These are phyloP conservation scores for Xylaria sp. DNA, from an alignment of 2,329 filamentous ascomycete genomes.

Conservation along the genomic window DNA sequence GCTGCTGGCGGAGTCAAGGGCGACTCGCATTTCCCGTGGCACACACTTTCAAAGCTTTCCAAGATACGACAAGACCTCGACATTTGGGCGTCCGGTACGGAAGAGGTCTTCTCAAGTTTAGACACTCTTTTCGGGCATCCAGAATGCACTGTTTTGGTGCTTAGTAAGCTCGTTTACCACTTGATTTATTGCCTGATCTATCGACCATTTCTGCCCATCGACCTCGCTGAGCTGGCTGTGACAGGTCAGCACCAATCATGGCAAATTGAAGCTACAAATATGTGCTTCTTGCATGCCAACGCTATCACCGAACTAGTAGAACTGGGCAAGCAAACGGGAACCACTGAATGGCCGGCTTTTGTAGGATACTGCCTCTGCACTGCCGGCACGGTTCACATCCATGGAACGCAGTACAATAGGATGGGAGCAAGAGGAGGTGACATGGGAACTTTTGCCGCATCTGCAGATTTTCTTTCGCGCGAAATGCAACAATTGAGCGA, in stretches of 20 bases:
- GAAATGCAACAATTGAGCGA: constrained; percentile 85
- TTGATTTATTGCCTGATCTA: constrained; percentile 89
- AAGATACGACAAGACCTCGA: constrained; percentile 88
- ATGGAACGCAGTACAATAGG: constrained; percentile 82
- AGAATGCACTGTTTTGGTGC: constrained; percentile 80
- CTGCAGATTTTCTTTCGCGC: constrained; percentile 76
- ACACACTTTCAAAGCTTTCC: constrained; percentile 84
- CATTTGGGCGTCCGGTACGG: constrained; percentile 84
- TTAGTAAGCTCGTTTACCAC: constrained; percentile 89
- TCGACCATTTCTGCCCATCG: constrained; percentile 85
- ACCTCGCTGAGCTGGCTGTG: constrained; percentile 81
- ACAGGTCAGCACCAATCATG: constrained; percentile 88
- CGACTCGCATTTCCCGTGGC: constrained; percentile 92
- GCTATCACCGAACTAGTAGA: constrained; percentile 86
- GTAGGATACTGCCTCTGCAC: constrained; percentile 89
- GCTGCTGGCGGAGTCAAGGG: constrained; percentile 88
- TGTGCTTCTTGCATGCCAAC: constrained; percentile 88
- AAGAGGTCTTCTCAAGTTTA: constrained; percentile 80
- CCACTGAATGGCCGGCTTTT: constrained; percentile 87
- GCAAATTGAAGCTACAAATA: constrained; percentile 91
- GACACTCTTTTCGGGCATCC: constrained; percentile 80
- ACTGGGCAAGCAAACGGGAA: constrained; percentile 76
- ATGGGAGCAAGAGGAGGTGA: constrained; percentile 56
- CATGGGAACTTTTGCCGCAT: constrained; percentile 71
- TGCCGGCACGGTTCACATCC: constrained; percentile 87